Conservation (phyloP, 805 yeast species). For the Wickerhamomyces bisporus region DNA sequence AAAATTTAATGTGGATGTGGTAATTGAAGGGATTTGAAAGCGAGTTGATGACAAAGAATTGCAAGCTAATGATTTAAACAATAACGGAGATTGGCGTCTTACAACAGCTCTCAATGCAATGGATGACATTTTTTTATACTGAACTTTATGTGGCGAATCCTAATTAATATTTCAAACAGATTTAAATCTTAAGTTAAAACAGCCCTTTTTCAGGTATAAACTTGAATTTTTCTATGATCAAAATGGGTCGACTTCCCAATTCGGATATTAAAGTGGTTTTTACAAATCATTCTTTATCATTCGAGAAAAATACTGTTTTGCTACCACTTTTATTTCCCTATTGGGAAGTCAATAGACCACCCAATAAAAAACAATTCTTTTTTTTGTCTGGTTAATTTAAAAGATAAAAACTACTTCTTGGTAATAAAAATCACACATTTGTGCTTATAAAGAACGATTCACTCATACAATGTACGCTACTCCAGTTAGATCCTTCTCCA, state of each 20-base stretch:
- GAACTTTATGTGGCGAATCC: not conserved
- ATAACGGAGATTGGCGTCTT: not conserved
- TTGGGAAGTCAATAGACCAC: conserved; percentile 3
- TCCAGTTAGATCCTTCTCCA: conserved; percentile 21
- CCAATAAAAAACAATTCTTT: conserved; percentile 10
- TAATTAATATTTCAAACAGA: not conserved
- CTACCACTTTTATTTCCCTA: conserved; percentile 1
- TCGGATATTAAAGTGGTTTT: no score
- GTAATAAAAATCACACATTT: no score
- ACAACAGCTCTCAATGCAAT: not conserved
- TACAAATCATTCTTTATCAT: no score
- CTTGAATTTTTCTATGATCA: no score
- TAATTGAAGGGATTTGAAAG: conserved; percentile 1
- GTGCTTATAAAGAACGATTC: no score
- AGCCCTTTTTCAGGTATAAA: no score
- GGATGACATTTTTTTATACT: not conserved
- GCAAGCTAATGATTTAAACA: no score
- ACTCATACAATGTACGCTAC: conserved; percentile 26
- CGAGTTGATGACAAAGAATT: no score
- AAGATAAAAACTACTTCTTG: no score
- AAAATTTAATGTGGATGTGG: not conserved
- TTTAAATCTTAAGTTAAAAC: no score
- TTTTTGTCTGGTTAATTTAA: not conserved
- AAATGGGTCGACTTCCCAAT: no score
- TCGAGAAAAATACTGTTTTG: no score